Base-by-base conservation (phyloP, 768 basidiomycete species). In the Serendipita sp. region DNA sequence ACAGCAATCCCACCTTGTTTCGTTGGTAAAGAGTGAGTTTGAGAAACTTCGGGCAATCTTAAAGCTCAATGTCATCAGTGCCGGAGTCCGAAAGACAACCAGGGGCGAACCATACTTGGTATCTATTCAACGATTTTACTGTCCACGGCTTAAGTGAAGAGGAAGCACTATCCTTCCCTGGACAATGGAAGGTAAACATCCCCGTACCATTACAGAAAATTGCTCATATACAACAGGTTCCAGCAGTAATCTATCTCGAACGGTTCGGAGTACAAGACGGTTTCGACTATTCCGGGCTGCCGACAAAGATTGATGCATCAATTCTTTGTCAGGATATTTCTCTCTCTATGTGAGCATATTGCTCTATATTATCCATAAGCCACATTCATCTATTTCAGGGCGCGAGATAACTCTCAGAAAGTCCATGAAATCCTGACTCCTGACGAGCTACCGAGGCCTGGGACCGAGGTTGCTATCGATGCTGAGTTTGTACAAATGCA, bases 401-500 rank as follows among this genome's bases (percentile, higher is more conserved):
- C 91, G 69, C 86, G 92, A 4, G 86, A 94, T 69, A 77, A 76
- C 13, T 78, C 69, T 45, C 72, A 81, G 66, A 83, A 94, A 69
- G 89, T 86, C 71, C 96, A 98, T 68, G 83, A 88, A 68, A 79
- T 81, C 34, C 75, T 98, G 33, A 74, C 76, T 13, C 75, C 76
- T 18, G 81, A 85, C 15, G 96, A 99, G 73, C 73, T 96, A 5
- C 94, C 95, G 0, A 80, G 75, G 64, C 85, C 87, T 3, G 96
- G 92, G 11, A 94, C 87, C 3, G 75, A 95, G 45, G 85, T 99
- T 43, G 86, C 95, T 2, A 97, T 99, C 66, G 96, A 99, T 70
- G 94, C 95, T 1, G 95, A 99, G 70, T 99, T 99, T 71, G 95
- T 99, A 27, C 88, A 86, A 3, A 88, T 99, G 82, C 40, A 98